These are phyloP conservation scores for Penicillium daleae DNA, from an alignment of 495 filamentous ascomycete genomes.

Conservation along the genomic window DNA sequence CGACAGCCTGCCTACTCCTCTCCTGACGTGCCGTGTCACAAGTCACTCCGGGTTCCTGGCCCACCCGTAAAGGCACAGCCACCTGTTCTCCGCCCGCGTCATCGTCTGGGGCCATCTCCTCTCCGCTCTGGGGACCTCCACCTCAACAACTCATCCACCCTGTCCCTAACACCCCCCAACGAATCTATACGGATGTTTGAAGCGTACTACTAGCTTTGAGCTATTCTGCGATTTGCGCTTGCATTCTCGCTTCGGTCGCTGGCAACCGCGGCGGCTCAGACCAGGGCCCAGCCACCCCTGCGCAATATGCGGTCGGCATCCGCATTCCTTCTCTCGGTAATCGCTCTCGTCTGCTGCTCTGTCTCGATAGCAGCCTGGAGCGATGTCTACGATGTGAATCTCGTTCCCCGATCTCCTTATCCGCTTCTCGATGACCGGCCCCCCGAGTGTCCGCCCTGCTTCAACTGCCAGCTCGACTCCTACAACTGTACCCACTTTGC, in stretches of 20 bases:
- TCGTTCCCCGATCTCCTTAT: slow-evolving; percentile 41
- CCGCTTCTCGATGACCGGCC: slow-evolving; percentile 61
- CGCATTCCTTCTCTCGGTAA: slow-evolving; percentile 30
- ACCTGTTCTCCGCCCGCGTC: slow-evolving; percentile 45
- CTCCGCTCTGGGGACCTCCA: slow-evolving; percentile 18
- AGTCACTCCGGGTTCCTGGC: slow-evolving; percentile 1
- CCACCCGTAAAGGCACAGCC: slow-evolving; percentile 15
- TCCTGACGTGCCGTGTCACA: neutral
- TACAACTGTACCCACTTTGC: slow-evolving; percentile 90
- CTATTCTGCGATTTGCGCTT: slow-evolving; percentile 17
- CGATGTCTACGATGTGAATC: slow-evolving; percentile 37
- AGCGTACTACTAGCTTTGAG: slow-evolving; percentile 6
- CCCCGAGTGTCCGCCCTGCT: slow-evolving; percentile 71
- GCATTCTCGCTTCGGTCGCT: slow-evolving; percentile 16
- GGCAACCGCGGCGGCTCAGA: slow-evolving; percentile 4
- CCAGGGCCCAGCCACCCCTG: slow-evolving; percentile 18
- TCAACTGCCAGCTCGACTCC: slow-evolving; percentile 94
- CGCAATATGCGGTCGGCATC: slow-evolving; percentile 40
- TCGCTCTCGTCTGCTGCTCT: slow-evolving; percentile 32
- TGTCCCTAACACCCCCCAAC: slow-evolving; percentile 1
- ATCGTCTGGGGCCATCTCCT: slow-evolving; percentile 34
- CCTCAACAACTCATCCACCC: slow-evolving; percentile 12
- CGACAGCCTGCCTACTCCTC: neutral
- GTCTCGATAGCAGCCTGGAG: slow-evolving; percentile 32
- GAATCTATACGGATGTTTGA: slow-evolving; percentile 13